phyloP scores from a whole-genome alignment of 306 rosid species.

The Bauhinia variegata region DNA sequence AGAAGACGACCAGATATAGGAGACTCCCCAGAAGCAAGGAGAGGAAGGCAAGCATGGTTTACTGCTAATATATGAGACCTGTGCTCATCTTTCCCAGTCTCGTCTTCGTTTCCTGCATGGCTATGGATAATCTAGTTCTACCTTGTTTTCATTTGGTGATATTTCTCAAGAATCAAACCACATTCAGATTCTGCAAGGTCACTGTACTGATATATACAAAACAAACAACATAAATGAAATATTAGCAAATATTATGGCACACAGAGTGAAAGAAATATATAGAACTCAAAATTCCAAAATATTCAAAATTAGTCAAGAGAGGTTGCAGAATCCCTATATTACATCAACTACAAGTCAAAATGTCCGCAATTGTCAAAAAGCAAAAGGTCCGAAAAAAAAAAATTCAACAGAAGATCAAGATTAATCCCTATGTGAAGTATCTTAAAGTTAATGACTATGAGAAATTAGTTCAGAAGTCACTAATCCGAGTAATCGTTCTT shows the following conservation, averaged over 20 bases:
- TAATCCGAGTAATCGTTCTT: no score
- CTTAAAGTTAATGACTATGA: no score
- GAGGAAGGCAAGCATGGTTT: constrained; percentile 87
- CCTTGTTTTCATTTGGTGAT: no score
- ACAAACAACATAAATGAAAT: no score
- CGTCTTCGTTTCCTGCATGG: constrained; percentile 52
- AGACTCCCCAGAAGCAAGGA: constrained; percentile 75
- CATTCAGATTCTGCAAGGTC: no score
- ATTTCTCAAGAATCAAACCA: no score
- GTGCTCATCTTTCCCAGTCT: constrained; percentile 53
- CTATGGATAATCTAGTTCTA: constrained; percentile 61
- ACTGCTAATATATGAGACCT: constrained; percentile 75
- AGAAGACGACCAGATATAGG: constrained; percentile 69
- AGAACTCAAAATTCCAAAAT: no score
- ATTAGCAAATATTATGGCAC: no score
- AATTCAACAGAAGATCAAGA: not conserved
- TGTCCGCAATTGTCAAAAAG: not conserved
- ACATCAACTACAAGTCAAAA: constrained; percentile 1
- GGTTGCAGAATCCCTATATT: not conserved
- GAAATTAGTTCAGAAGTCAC: no score
- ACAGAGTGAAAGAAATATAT: no score
- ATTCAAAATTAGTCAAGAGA: not conserved
- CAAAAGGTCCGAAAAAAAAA: not conserved
- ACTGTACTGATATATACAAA: no score
- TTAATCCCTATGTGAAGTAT: not conserved